These are phyloP conservation scores for Lizonia empirigonia DNA, from an alignment of 2,329 filamentous ascomycete genomes.

Conservation along the genomic window DNA sequence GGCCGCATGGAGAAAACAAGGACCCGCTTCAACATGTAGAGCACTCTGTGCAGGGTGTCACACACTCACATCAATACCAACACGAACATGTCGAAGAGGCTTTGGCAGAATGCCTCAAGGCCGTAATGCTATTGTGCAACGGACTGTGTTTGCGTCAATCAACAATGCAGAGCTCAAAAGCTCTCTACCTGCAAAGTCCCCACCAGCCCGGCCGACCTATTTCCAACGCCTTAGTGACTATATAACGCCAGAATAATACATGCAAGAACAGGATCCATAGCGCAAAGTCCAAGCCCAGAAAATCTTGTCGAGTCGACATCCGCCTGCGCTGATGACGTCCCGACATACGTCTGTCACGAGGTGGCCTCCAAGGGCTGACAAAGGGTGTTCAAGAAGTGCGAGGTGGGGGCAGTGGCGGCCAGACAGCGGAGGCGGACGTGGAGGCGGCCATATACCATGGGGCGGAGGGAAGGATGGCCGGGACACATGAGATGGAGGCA, in stretches of 20 bases:
- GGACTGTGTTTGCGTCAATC: not conserved
- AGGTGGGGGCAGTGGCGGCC: not conserved
- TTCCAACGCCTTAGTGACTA: not conserved
- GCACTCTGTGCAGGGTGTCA: not conserved
- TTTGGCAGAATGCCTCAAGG: not conserved
- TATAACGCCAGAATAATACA: slow-evolving; percentile 12
- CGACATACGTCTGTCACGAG: not conserved
- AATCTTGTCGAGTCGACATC: not conserved
- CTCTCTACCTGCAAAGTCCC: slow-evolving; percentile 1
- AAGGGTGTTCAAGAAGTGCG: not conserved
- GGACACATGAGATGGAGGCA: too few species aligned
- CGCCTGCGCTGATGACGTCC: not conserved
- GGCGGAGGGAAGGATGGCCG: not conserved
- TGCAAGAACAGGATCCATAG: not conserved
- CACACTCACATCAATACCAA: not conserved
- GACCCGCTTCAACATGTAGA: slow-evolving; percentile 87
- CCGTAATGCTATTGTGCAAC: slow-evolving; percentile 5
- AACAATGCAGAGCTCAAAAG: slow-evolving; percentile 3
- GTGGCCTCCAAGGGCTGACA: too few species aligned
- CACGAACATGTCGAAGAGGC: not conserved
- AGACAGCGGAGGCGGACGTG: not conserved
- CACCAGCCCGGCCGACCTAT: slow-evolving; percentile 1
- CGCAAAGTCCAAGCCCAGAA: not conserved
- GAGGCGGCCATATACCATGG: not conserved
- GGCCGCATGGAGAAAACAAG: slow-evolving; percentile 91